phyloP scores from a whole-genome alignment of 257 asterid species.

The Verbena officinalis region DNA sequence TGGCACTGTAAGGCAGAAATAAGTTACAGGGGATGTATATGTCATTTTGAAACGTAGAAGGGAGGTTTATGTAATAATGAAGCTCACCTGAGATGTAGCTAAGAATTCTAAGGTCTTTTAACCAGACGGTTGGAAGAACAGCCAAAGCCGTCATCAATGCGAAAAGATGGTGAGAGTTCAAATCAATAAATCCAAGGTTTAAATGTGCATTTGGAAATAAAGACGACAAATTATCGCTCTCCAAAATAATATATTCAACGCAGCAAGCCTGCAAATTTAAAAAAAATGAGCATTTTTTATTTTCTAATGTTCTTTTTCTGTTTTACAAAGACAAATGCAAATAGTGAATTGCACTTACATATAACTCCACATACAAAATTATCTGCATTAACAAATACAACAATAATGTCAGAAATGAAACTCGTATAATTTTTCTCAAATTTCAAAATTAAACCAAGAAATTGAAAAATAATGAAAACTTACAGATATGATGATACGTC shows the following conservation, averaged over 20 bases:
- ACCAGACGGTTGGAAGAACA: constrained; percentile 90
- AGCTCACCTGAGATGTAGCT: constrained; percentile 93
- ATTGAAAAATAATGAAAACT: constrained; percentile 31
- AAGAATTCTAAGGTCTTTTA: constrained; percentile 74
- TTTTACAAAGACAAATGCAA: neutral
- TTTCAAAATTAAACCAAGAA: constrained; percentile 2
- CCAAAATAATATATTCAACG: constrained; percentile 86
- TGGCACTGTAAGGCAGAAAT: neutral
- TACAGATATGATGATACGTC: constrained; percentile 88
- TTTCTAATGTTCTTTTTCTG: neutral
- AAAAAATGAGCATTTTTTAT: neutral
- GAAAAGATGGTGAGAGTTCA: constrained; percentile 69
- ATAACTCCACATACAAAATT: constrained; percentile 79
- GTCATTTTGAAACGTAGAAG: too few species aligned
- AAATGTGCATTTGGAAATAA: constrained; percentile 84
- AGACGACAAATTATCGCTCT: constrained; percentile 85
- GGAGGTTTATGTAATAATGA: neutral
- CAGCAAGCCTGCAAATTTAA: constrained; percentile 78
- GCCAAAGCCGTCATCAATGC: constrained; percentile 71
- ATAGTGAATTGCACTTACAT: constrained; percentile 58
- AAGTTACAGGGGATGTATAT: too few species aligned
- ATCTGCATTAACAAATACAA: constrained; percentile 63
- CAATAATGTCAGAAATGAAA: constrained; percentile 31
- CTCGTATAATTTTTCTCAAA: neutral
- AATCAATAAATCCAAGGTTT: constrained; percentile 53